Conservation (phyloP, 2,329 filamentous ascomycete species). For the Diplodia seriata region DNA sequence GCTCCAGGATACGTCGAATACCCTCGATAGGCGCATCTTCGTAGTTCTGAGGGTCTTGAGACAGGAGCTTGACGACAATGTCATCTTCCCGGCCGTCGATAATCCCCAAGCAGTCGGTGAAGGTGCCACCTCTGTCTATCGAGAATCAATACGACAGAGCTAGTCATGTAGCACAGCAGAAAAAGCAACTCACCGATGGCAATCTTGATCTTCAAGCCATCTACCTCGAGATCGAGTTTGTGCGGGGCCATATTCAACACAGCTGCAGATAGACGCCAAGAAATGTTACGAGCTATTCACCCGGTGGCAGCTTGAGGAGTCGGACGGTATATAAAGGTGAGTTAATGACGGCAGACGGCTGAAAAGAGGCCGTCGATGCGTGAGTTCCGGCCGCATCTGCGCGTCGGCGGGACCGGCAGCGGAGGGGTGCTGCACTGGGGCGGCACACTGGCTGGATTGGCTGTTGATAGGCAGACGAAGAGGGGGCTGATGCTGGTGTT, state of each 20-base stretch:
- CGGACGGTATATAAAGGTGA: background rate
- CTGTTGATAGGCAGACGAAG: conserved; percentile 5
- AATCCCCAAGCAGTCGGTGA: conserved; percentile 38
- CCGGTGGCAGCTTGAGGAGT: background rate
- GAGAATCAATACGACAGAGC: background rate
- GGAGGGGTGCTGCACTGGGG: background rate
- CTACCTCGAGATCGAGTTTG: conserved; percentile 2
- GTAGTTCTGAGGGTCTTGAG: conserved; percentile 42
- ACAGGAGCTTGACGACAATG: conserved; percentile 43
- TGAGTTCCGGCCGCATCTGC: background rate
- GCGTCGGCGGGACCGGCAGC: conserved; percentile 5
- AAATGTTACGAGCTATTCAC: background rate
- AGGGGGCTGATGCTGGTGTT: background rate
- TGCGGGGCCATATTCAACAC: conserved; percentile 1
- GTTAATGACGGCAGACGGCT: background rate
- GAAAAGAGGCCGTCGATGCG: background rate
- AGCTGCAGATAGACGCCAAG: background rate
- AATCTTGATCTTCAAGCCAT: conserved; percentile 22
- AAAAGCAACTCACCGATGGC: conserved; percentile 14
- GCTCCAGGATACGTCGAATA: conserved; percentile 40
- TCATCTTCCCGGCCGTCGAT: conserved; percentile 36
- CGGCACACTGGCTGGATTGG: background rate
- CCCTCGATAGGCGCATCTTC: conserved; percentile 43
- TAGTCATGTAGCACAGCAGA: background rate
- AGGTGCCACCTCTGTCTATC: conserved; percentile 37